Evolutionary conservation across 179 eudicot genomes (phyloP), one percentile per base, ranked within the genome.

Genomic region (Corrigiola litoralis): DNA sequence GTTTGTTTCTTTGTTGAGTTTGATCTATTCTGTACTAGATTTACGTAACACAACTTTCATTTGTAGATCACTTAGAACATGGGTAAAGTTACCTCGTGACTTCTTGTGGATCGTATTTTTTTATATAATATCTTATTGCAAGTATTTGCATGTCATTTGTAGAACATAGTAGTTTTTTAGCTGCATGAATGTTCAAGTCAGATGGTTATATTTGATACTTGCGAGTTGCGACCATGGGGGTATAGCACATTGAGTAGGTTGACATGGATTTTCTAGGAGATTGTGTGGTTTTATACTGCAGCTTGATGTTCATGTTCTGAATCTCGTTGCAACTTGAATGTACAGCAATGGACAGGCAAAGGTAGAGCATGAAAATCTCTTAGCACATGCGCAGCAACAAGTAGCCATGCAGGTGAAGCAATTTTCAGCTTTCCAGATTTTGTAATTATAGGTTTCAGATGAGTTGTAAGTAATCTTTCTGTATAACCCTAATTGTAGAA

Each of bases 311-410:
- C 45, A 51, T 46, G 18, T n/a, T 28, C 58, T 68, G 47, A 60
- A 46, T 29, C 24, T 49, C 48, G 16, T 65, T 48, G 6, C 57
- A 45, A 33, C 27, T 41, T 20, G 10, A 6, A 50, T 44, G 55
- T 79, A 72, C 77, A 80, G 88, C 81, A 88, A 68, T 67, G 92
- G 84, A 63, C 87, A 83, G 72, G 83, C 82, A 61, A 87, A 83
- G 56, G 38, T 85, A 36, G 98, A 92, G 72, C 98, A 89, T 75
- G 92, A 83, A 48, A 73, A 63, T 71, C 78, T 89, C 34, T 78
- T 89, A 65, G 85, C 85, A 52, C 97, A 88, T 72, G 94, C 96
- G 10, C 91, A 80, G 57, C 94, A 91, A 45, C 96, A 91, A 72
- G 82, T 88, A 67, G 89, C 87, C 54, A 75, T 92, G 80, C 98